phyloP scores from a whole-genome alignment of 208 protist genomes.

The Crithidia bombi region DNA sequence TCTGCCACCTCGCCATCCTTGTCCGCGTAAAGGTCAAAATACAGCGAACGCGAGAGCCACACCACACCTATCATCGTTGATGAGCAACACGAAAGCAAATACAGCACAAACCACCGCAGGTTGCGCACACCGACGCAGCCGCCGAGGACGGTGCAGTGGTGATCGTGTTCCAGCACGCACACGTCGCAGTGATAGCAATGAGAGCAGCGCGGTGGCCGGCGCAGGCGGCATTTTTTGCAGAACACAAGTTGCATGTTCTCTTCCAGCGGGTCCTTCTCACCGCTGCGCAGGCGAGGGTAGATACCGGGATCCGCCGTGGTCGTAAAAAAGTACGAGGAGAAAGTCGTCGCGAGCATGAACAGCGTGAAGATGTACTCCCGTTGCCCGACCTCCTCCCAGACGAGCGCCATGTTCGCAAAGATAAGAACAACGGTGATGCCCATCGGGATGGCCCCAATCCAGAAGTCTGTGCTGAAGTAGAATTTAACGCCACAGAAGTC shows the following conservation, averaged over 20 bases:
- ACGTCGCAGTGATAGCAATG: conserved; percentile 90
- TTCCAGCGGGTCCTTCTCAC: conserved; percentile 65
- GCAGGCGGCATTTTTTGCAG: conserved; percentile 71
- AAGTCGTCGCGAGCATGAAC: conserved; percentile 45
- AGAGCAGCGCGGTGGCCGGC: conserved; percentile 74
- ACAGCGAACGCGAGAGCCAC: conserved; percentile 48
- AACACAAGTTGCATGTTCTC: conserved; percentile 50
- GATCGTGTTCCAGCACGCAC: conserved; percentile 87
- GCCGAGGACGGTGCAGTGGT: conserved; percentile 90
- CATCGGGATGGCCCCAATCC: conserved; percentile 39
- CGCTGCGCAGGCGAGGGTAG: conserved; percentile 67
- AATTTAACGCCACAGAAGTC: conserved; percentile 35
- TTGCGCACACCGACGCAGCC: conserved; percentile 84
- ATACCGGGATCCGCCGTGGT: conserved; percentile 76
- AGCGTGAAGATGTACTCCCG: conserved; percentile 47
- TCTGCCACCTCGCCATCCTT: neutral
- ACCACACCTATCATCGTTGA: conserved; percentile 44
- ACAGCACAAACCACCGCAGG: conserved; percentile 86
- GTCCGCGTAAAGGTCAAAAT: conserved; percentile 23
- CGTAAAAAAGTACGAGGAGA: conserved; percentile 55
- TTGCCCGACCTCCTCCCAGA: conserved; percentile 49
- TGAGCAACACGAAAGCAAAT: conserved; percentile 33
- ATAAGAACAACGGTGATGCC: conserved; percentile 56
- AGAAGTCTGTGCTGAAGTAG: conserved; percentile 45
- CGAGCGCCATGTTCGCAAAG: conserved; percentile 51